A percentile compares a stretch with the other conserved stretches of the same genome.
Conservation (phyloP, 2,329 filamentous ascomycete species). For the Alternaria gaisen region DNA sequence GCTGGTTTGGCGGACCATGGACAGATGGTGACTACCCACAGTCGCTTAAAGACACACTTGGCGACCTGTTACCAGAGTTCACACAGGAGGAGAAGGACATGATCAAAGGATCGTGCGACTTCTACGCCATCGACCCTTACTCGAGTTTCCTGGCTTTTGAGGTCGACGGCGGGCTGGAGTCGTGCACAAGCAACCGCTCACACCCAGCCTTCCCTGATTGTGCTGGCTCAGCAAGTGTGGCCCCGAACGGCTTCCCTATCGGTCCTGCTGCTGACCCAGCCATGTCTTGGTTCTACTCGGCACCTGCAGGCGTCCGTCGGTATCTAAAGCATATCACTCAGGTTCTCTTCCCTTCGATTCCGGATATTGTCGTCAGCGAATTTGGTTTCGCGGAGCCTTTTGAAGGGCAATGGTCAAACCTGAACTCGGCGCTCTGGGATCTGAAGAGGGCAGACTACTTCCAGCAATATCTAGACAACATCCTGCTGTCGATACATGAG, state of each 20-base stretch:
- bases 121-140: conserved; percentile 54
- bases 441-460: conserved; percentile 54
- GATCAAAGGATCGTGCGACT: conserved; percentile 57
- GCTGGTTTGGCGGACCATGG: conserved; percentile 60
- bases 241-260: conserved; percentile 55
- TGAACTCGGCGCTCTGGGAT: conserved; percentile 52
- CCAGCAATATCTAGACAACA: conserved; percentile 55
- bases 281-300: conserved; percentile 54
- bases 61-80: conserved; percentile 50
- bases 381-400: conserved; percentile 56
- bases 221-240: conserved; percentile 43
- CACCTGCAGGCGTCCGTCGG: conserved; percentile 52
- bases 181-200: conserved; percentile 53
- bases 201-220: conserved; percentile 55
- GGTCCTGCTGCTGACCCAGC: conserved; percentile 55
- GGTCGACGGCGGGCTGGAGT: conserved; percentile 46
- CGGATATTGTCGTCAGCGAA: conserved; percentile 54
- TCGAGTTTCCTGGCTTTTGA: conserved; percentile 44
- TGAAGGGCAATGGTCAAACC: conserved; percentile 43
- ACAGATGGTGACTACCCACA: conserved; percentile 55
- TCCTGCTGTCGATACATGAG: conserved; percentile 48
- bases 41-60: conserved; percentile 52
- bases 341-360: conserved; percentile 54
- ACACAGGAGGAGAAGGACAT: conserved; percentile 52
- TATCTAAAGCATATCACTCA: conserved; percentile 56